Evolutionary conservation across 2,329 filamentous ascomycete species (phyloP), one percentile per base, ranked within the genome.

Genomic region (Aaosphaeria arxii): DNA sequence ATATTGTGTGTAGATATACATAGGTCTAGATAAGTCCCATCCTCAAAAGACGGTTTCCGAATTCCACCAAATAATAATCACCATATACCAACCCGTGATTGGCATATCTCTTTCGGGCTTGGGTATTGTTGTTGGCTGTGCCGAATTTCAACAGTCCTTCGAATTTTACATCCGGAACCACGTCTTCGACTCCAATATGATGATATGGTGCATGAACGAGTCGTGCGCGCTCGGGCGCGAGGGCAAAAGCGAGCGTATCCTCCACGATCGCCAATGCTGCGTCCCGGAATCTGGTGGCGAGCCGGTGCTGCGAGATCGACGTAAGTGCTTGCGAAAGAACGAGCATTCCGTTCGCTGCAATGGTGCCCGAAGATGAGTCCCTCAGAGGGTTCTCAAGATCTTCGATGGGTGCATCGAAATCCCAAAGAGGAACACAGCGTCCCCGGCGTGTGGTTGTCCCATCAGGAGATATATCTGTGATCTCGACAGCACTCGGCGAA

Each of bases 51-150:
- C 65, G 59, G 44, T 76, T 76, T 2, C 74, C 73, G 1, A 72
- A 53, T 24, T 73, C 47, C 11, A 76, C 45, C 35, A 75, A 73
- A 45, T 69, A 75, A 53, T 76, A 76, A 46, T 76, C 73, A 0
- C 72, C 73, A 48, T 76, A 76, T 0, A 76, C 72, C 7, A 76
- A 48, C 0, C 72, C 72, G 50, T 74, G 72, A 42, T 75, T 57
- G 0, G 71, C 69, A 67, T 68, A 74, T n/a, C 65, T 54, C n/a
- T 67, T 60, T 4, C 63, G 70, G 5, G 71, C 71, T 49, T 64
- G 69, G 49, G 73, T 62, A 38, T 66, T 71, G 44, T 75, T 74
- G 44, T 74, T 74, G 29, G 74, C 73, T 0, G 73, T 75, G 4
- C 72, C 70, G 36, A 71, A 70, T 11, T 61, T 57, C 35, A 45